Evolutionary conservation across 2,329 filamentous ascomycete genomes (phyloP), one percentile per base, ranked within the genome.

Genomic region (Xylariaceae sp.): DNA sequence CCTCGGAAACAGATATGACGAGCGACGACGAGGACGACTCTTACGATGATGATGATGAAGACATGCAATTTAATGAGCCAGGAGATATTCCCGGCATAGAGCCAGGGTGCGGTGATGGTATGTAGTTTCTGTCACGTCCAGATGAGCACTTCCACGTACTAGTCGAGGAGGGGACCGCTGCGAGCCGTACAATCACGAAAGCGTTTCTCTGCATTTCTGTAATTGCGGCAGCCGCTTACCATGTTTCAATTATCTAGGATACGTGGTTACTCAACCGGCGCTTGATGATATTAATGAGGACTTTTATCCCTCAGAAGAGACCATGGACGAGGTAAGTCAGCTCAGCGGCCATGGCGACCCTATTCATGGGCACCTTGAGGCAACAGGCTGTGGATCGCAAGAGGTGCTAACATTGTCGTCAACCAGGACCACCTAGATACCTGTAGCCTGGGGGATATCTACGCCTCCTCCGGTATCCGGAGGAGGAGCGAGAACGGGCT

Each of bases 191-290:
- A n/a, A n/a, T n/a, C n/a, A n/a, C n/a, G n/a, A n/a, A n/a, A n/a
- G n/a, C n/a, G n/a, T n/a, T n/a, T n/a, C n/a, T n/a, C n/a, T n/a
- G n/a, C n/a, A n/a, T n/a, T n/a, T n/a, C n/a, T n/a, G n/a, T n/a
- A n/a, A n/a, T n/a, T n/a, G n/a, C n/a, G n/a, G n/a, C n/a, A n/a
- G n/a, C 15, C 23, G 13, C 9, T 31, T 36, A 28, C 23, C n/a
- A n/a, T n/a, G n/a, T 28, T 19, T 14, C 14, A n/a, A 23, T n/a
- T n/a, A n/a, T n/a, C n/a, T 22, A 53, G 50, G 79, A 11, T 83
- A 93, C 42, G 72, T 85, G 32, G 79, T 96, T 35, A 96, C 89
- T 0, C 90, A 96, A 49, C 90, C 90, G 3, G 90, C 89, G 1
- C 75, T 94, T 24, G 88, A 94, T 47, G 87, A 94, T 43, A 80